Evolutionary conservation across 257 asterid species (phyloP), one percentile per base, ranked within the genome.

Genomic region (Paraleonurus japonicus): DNA sequence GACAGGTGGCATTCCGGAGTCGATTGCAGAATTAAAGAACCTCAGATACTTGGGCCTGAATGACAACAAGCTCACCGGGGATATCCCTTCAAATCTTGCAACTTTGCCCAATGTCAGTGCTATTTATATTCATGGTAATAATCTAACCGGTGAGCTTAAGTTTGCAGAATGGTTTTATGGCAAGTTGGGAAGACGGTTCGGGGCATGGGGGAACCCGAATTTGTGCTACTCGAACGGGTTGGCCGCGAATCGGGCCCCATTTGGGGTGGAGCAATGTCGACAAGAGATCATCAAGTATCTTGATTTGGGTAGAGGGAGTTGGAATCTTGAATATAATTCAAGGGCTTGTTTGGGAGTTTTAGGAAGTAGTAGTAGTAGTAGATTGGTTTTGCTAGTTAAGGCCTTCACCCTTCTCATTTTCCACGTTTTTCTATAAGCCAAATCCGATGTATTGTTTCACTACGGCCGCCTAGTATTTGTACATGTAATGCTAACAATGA

Each of bases 171-270:
- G 16, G 81, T 92, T 92, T 76, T 94, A 83, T 65, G 85, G 81
- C 33, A 88, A 77, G 79, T 75, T 92, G 96, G 96, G 96, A 22
- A 81, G 96, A 70, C 70, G 96, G 12, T 95, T 95, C 69, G 90
- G 97, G 78, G 96, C 87, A 19, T 95, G 96, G 98, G 84, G 81
- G 16, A 95, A 95, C 75, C 88, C 96, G 41, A 85, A 88, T 77
- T 81, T 95, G 7, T 95, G 99, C 74, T 87, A 82, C 69, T 79
- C 83, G 32, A 4, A 8, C 43, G 84, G 78, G 55, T 71, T 67
- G 53, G 61, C 55, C 48, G 47, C 87, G 45, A 48, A 75, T 23
- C 65, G 61, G 7, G 60, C 4, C 4, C 99, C 98, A 0, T 78
- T 81, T 61, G 99, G 97, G 61, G 95, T 95, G 5, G 82, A 82